A percentile compares a stretch with the other conserved stretches of the same genome.
Evolutionary conservation across 2,329 filamentous ascomycete genomes (phyloP).

Genomic region (Neodidymelliopsis sp.): DNA sequence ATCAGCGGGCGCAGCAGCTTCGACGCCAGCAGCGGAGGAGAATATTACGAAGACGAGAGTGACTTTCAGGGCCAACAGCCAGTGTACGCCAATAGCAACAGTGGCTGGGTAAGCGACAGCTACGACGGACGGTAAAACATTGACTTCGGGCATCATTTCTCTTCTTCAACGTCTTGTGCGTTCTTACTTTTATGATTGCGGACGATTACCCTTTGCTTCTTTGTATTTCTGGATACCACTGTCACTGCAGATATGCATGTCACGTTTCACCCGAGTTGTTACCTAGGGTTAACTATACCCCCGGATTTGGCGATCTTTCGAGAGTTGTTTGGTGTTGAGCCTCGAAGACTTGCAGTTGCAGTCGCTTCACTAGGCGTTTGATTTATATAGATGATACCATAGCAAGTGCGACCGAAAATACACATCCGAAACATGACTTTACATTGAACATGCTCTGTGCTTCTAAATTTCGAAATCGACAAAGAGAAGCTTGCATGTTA

Average conservation of each 20-base stretch:
- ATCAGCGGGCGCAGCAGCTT: constrained; percentile 82
- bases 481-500: no score
- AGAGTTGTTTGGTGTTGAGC: constrained; percentile 1
- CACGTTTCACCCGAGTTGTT: constrained; percentile 6
- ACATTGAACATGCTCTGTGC: no score
- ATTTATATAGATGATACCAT: constrained; percentile 17
- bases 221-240: constrained; percentile 27
- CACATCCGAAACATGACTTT: no score
- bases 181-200: constrained; percentile 9
- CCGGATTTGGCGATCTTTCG: constrained; percentile 8
- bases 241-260: constrained; percentile 23
- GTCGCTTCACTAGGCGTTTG: constrained; percentile 3
- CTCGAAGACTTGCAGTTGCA: constrained; percentile 3
- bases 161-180: constrained; percentile 9
- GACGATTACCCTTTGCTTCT: constrained; percentile 11
- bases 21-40: constrained; percentile 70
- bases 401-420: no score
- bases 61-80: constrained; percentile 53
- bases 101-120: constrained; percentile 47
- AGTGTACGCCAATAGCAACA: constrained; percentile 38
- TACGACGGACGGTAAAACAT: constrained; percentile 24
- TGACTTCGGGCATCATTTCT: not conserved
- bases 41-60: constrained; percentile 76
- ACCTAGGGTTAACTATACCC: constrained; percentile 18
- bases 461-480: no score